Percentiles rank a stretch among this genome's conserved stretches.
Evolutionary conservation across 306 rosid genomes (phyloP).

Genomic region (Acacia acuminata): DNA sequence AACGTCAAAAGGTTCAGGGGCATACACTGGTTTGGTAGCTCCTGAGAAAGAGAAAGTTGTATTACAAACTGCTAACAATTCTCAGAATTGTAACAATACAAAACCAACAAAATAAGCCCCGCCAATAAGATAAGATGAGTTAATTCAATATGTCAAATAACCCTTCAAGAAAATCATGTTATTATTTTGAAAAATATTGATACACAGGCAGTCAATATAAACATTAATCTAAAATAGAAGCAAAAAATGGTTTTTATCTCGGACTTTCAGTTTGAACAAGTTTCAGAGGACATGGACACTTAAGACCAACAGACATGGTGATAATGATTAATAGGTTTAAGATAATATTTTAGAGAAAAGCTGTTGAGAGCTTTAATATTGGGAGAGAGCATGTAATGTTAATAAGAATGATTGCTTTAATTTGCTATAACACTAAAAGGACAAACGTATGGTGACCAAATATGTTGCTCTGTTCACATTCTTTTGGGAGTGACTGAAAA

Average conservation of each 20-base stretch:
- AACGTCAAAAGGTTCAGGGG: slow-evolving; percentile 96
- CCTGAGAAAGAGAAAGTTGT: slow-evolving; percentile 52
- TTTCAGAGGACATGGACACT: neutral
- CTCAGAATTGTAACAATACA: slow-evolving; percentile 12
- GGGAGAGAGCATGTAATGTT: neutral
- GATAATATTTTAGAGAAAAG: neutral
- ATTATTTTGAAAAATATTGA: neutral
- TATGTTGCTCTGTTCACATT: neutral
- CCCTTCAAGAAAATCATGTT: neutral
- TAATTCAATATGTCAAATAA: neutral
- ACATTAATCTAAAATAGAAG: neutral
- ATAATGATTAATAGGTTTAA: neutral
- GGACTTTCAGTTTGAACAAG: neutral
- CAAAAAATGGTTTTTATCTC: neutral
- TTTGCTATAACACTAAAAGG: neutral
- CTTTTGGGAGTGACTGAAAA: neutral
- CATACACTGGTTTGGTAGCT: slow-evolving; percentile 86
- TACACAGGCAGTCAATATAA: neutral
- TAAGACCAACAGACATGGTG: neutral
- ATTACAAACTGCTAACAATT: slow-evolving; percentile 21
- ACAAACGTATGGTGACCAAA: neutral
- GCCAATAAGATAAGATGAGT: neutral
- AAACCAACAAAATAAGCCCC: slow-evolving; percentile 20
- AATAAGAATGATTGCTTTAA: neutral
- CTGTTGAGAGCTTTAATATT: neutral